Evolutionary conservation across 2,329 filamentous ascomycete genomes (phyloP), one percentile per base, ranked within the genome.

Genomic region (Epichloe festucae): DNA sequence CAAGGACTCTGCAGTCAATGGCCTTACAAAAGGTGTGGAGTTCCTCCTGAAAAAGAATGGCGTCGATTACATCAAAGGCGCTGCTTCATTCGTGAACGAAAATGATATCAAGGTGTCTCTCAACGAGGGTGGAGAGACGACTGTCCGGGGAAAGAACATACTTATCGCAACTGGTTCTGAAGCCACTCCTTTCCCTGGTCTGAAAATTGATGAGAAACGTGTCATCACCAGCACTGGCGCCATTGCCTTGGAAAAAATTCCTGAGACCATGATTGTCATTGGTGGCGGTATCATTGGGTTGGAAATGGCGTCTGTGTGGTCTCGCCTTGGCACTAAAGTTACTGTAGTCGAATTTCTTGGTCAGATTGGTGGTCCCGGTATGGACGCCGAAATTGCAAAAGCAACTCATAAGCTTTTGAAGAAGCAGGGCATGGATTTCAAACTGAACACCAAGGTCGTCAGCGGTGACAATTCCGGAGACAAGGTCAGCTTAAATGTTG

Each of bases 1-100:
- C 54, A 98, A 98, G 76, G 91, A 98, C 49, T 85, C 82, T 38
- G 94, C 93, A 49, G 93, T 98, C 56, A 71, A 75, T 41, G 82
- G 89, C 48, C 75, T 98, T 59, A 98, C 93, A 59, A 97, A 97
- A 78, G 93, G 93, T 69, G 87, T 98, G 59, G 93, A 98, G 72
- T 98, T 91, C 69, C 77, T 98, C 57, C 85, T 98, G 74, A 97
- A 97, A 84, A 97, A 98, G 81, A 98, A 98, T 75, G 88, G 89
- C 57, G 93, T 96, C 59, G 89, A 97, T 68, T 98, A 97, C 72
- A 79, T 97, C 74, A 96, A 96, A 77, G 93, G 93, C 61, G 82
- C 88, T 49, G 91, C 85, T 60, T 78, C 87, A 46, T 95, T 97
- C 67, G 78, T 84, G 63, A 87, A 87, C 68, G 87, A 94, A 72